Evolutionary conservation across 2,329 filamentous ascomycete genomes (phyloP).

Genomic region (Pestalotiopsis sp.): DNA sequence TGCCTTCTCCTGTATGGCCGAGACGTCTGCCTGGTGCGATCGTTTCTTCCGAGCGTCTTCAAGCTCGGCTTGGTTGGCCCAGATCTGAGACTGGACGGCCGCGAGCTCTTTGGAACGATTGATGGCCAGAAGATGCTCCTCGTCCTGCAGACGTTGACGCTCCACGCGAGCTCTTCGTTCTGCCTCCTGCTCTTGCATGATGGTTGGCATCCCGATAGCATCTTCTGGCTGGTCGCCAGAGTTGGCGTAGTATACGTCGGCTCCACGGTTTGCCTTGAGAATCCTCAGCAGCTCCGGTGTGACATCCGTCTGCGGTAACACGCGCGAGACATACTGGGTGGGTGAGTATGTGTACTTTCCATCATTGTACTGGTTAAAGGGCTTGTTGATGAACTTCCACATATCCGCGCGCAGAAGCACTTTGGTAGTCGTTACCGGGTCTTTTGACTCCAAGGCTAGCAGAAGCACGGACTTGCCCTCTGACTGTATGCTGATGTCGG

Average conservation of each 20-base stretch:
- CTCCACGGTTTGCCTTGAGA: constrained; percentile 54
- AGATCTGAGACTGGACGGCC: constrained; percentile 53
- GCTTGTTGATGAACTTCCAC: constrained; percentile 67
- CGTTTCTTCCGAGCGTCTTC: constrained; percentile 54
- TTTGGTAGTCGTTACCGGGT: constrained; percentile 58
- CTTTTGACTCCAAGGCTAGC: constrained; percentile 60
- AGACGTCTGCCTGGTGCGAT: constrained; percentile 49
- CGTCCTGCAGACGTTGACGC: constrained; percentile 47
- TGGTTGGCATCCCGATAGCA: constrained; percentile 53
- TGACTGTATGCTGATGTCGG: constrained; percentile 57
- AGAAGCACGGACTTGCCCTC: constrained; percentile 62
- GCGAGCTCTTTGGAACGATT: constrained; percentile 55
- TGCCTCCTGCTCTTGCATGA: constrained; percentile 53
- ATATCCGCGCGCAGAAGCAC: constrained; percentile 64
- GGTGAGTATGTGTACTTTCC: constrained; percentile 64
- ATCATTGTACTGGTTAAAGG: constrained; percentile 57
- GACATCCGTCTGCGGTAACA: constrained; percentile 43
- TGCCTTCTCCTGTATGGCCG: constrained; percentile 45
- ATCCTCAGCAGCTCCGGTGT: constrained; percentile 48
- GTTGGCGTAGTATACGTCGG: constrained; percentile 58
- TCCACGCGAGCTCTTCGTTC: constrained; percentile 50
- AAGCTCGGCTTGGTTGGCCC: constrained; percentile 49
- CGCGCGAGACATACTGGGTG: constrained; percentile 61
- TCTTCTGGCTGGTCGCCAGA: constrained; percentile 56
- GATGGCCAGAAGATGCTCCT: constrained; percentile 52